Base-by-base conservation (phyloP, 2,329 filamentous ascomycete species). In the Westerdykella aurantiaca region DNA sequence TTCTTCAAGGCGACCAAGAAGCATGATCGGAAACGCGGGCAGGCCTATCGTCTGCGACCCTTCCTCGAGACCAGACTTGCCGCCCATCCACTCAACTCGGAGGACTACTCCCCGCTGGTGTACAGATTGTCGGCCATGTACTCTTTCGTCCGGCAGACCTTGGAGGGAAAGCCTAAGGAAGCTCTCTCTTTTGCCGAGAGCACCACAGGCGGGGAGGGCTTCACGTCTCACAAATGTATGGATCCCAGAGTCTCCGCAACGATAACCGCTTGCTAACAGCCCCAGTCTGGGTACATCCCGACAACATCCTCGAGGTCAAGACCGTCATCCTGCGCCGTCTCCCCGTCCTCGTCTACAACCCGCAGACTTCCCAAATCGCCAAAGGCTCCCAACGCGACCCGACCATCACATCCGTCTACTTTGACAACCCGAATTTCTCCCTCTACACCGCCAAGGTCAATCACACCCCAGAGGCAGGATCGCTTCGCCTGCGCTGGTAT, bases 1-100 rank as follows among this genome's bases (percentile, higher is more conserved):
- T 95, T 97, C 70, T 79, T 96, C 63, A 98, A 98, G 76, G 95
- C 95, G 38, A 89, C 89, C 44, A 98, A 98, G 81, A 98, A 98
- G 73, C 93, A 98, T 70, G 93, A 98, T 70, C 86, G 93, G 54
- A 94, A 91, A 72, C 80, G 91, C 53, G 90, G 90, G 44, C 78
- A 82, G 53, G 79, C 82, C 42, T 97, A 97, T 74, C 88, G 85
- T 66, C 86, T 97, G 55, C 82, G 88, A 18, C 90, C 93, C 22
- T 83, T 97, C 73, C 83, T 97, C 70, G 87, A 95, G 71, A 85
- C 95, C 58, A 86, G 87, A 58, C 72, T 98, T 58, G 82, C 87
- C n/a, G 82, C 88, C 52, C 77, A 90, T 48, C 89, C 91, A 11
- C 95, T 98, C 76, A 95, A 97, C 71, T 91, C 88, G 46, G 93